phyloP scores from a whole-genome alignment of 768 basidiomycete species.

The Gautieria morchelliformis region DNA sequence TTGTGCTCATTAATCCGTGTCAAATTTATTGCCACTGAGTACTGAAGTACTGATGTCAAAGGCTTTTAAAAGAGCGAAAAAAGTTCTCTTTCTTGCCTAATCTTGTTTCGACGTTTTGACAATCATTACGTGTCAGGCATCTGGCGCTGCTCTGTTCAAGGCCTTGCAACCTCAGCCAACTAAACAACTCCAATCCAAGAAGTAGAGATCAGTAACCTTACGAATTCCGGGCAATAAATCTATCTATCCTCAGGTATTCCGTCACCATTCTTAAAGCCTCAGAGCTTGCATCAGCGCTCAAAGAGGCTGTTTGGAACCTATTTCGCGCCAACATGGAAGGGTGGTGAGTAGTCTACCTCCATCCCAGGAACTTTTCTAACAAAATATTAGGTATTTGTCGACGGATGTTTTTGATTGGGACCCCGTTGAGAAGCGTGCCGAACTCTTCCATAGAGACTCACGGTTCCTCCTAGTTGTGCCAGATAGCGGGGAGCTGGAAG shows the following conservation, averaged over 20 bases:
- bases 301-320: not conserved
- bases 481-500: constrained; percentile 15
- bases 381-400: not conserved
- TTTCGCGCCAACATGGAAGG: constrained; percentile 3
- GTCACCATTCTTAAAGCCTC: not conserved
- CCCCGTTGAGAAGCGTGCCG: constrained; percentile 40
- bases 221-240: not conserved
- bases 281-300: not conserved
- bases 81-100: not conserved
- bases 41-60: too few relatives aligned
- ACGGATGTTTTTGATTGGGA: constrained; percentile 47
- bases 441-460: constrained; percentile 50
- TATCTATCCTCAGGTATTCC: not conserved
- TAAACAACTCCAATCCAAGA: not conserved
- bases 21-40: too few relatives aligned
- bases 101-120: not conserved
- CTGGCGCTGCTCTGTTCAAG: not conserved
- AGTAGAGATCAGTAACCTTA: not conserved
- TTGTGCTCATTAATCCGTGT: too few relatives aligned
- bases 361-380: not conserved
- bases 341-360: not conserved
- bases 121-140: not conserved
- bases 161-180: not conserved
- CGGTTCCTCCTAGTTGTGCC: constrained; percentile 45
- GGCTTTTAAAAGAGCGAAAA: constrained; percentile 3